Conservation (phyloP, 2,329 filamentous ascomycete genomes). For the Xylariaceae sp. region DNA sequence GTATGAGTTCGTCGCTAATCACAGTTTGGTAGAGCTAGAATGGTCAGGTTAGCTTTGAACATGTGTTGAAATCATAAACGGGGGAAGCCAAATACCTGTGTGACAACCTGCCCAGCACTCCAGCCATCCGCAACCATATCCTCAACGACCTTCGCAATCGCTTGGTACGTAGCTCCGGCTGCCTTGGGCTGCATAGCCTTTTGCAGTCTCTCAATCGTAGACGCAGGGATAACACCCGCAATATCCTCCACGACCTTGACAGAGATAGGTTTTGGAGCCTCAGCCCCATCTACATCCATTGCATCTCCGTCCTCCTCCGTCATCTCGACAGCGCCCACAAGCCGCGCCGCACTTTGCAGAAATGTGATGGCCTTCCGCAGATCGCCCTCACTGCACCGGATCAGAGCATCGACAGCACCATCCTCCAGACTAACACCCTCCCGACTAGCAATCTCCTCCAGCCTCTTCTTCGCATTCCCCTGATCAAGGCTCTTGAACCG, state of each 20-base stretch:
- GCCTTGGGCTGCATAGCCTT: slow-evolving; percentile 71
- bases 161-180: slow-evolving; percentile 62
- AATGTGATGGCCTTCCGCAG: slow-evolving; percentile 94
- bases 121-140: slow-evolving; percentile 94
- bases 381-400: slow-evolving; percentile 88
- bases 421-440: slow-evolving; percentile 75
- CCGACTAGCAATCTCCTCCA: slow-evolving; percentile 76
- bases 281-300: slow-evolving; percentile 59
- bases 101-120: slow-evolving; percentile 85
- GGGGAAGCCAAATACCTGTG: slow-evolving; percentile 55
- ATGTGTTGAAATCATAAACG: background rate
- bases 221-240: slow-evolving; percentile 82
- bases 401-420: slow-evolving; percentile 77
- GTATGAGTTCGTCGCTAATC: slow-evolving; percentile 78
- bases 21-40: slow-evolving; percentile 73
- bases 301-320: slow-evolving; percentile 48
- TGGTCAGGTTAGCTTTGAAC: slow-evolving; percentile 7
- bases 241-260: slow-evolving; percentile 87
- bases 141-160: slow-evolving; percentile 74
- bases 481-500: slow-evolving; percentile 95
- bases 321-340: slow-evolving; percentile 66
- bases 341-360: slow-evolving; percentile 84
- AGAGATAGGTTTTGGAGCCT: slow-evolving; percentile 52
- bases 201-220: slow-evolving; percentile 66
- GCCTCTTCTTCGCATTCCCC: slow-evolving; percentile 70